phyloP scores from a whole-genome alignment of 306 rosid genomes.

The Rosa multiflora region DNA sequence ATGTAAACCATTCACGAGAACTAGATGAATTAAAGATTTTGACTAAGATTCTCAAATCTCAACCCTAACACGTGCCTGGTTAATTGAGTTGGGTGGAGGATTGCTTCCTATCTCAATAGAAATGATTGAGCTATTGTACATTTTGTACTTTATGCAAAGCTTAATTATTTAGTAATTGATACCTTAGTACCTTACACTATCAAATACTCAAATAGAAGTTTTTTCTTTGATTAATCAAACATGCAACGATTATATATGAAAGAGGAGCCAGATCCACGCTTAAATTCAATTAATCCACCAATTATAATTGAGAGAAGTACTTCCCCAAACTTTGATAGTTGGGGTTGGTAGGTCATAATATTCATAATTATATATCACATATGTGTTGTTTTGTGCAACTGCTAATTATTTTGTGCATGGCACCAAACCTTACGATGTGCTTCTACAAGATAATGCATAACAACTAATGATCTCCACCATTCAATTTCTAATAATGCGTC shows the following conservation, averaged over 20 bases:
- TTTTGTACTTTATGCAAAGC: constrained; percentile 9
- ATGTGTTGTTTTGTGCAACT: not conserved
- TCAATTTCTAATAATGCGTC: not conserved
- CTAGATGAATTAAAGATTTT: not conserved
- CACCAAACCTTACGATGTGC: not conserved
- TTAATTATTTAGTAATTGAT: not conserved
- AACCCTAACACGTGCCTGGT: not conserved
- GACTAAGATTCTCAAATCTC: not conserved
- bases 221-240: not conserved
- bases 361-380: not conserved
- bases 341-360: not conserved
- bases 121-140: constrained; percentile 2
- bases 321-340: not conserved
- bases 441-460: not conserved
- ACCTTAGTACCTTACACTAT: not conserved
- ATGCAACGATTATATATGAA: not conserved
- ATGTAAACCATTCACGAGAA: not conserved
- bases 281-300: constrained; percentile 1
- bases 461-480: not conserved
- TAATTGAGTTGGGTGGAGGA: not conserved
- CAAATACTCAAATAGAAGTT: not conserved
- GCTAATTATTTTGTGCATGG: not conserved
- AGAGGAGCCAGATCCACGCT: constrained; percentile 1
- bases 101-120: not conserved
- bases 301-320: constrained; percentile 10